Evolutionary conservation across 805 yeast genomes (phyloP).

Genomic region (Suhomyces pyralidae): DNA sequence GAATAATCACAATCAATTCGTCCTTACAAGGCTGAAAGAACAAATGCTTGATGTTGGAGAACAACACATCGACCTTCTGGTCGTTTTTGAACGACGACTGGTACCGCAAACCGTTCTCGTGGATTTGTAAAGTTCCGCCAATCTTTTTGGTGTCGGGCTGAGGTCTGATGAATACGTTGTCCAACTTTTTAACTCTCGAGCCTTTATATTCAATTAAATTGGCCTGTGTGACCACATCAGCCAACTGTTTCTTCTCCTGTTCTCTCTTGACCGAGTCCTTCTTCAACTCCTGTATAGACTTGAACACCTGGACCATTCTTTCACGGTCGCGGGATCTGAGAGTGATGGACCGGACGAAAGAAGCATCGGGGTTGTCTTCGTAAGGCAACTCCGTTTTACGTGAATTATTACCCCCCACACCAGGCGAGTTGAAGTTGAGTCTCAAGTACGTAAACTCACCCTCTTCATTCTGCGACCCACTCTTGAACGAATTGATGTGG

Average conservation of each 20-base stretch:
- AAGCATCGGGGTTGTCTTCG: conserved; percentile 82
- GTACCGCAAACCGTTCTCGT: conserved; percentile 93
- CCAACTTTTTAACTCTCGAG: conserved; percentile 82
- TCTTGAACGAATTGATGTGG: conserved; percentile 90
- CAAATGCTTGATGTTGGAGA: conserved; percentile 86
- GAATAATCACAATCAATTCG: conserved; percentile 88
- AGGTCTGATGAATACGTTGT: conserved; percentile 87
- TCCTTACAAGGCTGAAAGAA: conserved; percentile 96
- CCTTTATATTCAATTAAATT: conserved; percentile 76
- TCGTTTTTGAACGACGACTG: conserved; percentile 83
- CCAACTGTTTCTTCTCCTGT: conserved; percentile 83
- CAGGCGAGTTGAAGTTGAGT: conserved; percentile 91
- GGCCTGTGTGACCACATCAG: conserved; percentile 93
- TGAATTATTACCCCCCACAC: conserved; percentile 66
- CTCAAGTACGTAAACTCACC: conserved; percentile 91
- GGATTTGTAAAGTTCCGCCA: conserved; percentile 87
- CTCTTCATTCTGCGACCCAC: conserved; percentile 93
- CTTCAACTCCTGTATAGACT: conserved; percentile 87
- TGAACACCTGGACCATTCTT: conserved; percentile 84
- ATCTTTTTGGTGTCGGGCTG: conserved; percentile 96
- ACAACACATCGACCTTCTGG: conserved; percentile 82
- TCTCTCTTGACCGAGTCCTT: conserved; percentile 89
- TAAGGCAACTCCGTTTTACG: conserved; percentile 83
- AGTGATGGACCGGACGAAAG: conserved; percentile 82
- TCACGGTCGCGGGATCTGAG: conserved; percentile 88